phyloP scores from a whole-genome alignment of 2,329 filamentous ascomycete species.

The Epichloe uncinata region DNA sequence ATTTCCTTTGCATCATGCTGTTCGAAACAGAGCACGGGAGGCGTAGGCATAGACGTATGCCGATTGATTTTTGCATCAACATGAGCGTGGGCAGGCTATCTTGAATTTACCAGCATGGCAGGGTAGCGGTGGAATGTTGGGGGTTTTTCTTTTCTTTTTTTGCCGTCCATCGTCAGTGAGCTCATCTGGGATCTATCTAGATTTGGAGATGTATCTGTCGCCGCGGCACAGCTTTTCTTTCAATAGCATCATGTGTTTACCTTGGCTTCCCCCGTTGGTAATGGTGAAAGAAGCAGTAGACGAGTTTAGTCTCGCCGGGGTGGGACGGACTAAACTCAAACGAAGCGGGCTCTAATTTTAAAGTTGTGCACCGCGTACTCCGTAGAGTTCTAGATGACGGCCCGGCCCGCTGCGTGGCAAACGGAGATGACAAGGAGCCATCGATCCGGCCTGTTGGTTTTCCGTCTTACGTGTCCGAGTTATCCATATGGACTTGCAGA shows the following conservation, averaged over 20 bases:
- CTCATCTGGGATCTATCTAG: not conserved
- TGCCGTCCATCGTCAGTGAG: not conserved
- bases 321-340: not conserved
- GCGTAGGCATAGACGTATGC: not conserved
- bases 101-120: not conserved
- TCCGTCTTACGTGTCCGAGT: too few relatives aligned
- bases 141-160: not conserved
- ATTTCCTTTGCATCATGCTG: not conserved
- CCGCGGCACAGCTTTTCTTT: not conserved
- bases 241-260: not conserved
- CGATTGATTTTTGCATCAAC: not conserved
- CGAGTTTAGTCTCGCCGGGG: not conserved
- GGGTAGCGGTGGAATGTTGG: not conserved
- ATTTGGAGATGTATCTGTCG: not conserved
- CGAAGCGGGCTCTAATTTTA: not conserved
- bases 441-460: too few relatives aligned
- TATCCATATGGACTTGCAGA: too few relatives aligned
- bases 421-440: not conserved
- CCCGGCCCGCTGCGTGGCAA: not conserved
- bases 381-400: not conserved
- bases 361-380: not conserved
- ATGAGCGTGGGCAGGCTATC: constrained; percentile 1
- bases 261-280: not conserved
- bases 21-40: not conserved
- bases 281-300: not conserved